A percentile compares a stretch with the other conserved stretches of the same genome.
phyloP scores from a whole-genome alignment of 805 yeast genomes.

The Metschnikowia peoriensis region DNA sequence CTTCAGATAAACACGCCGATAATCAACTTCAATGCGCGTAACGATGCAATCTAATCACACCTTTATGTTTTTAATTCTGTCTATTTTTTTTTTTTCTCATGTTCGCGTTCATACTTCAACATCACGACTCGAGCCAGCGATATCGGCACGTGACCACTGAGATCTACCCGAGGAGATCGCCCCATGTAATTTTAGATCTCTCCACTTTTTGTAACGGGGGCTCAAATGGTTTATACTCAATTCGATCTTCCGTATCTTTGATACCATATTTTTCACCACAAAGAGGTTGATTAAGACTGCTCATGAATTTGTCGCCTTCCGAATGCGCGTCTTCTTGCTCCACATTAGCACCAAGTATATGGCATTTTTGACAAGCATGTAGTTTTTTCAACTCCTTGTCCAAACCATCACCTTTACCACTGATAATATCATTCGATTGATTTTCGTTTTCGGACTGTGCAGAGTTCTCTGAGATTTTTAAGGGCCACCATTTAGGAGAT shows the following conservation, averaged over 20 bases:
- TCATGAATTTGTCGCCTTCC: constrained; percentile 18
- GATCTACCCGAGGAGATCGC: constrained; percentile 8
- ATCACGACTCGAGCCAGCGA: not conserved
- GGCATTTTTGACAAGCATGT: constrained; percentile 32
- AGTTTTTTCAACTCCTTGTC: not conserved
- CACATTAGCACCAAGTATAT: constrained; percentile 19
- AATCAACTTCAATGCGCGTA: not conserved
- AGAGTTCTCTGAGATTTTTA: not conserved
- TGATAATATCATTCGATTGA: not conserved
- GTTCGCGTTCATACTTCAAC: constrained; percentile 7
- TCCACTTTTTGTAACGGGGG: constrained; percentile 1
- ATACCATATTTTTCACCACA: constrained; percentile 35
- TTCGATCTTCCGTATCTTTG: constrained; percentile 13
- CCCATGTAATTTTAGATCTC: constrained; percentile 8
- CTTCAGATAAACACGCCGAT: not conserved
- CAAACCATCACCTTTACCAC: not conserved
- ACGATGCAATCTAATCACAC: not conserved
- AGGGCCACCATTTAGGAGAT: constrained; percentile 41
- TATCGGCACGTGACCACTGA: constrained; percentile 8
- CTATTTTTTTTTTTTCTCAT: not conserved
- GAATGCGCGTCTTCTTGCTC: constrained; percentile 10
- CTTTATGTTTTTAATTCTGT: not conserved
- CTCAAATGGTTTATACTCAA: constrained; percentile 7
- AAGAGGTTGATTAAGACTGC: constrained; percentile 28
- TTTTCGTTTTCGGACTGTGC: no score